Evolutionary conservation across 2,329 filamentous ascomycete species (phyloP).

Genomic region (Neofusicoccum umdonicola): DNA sequence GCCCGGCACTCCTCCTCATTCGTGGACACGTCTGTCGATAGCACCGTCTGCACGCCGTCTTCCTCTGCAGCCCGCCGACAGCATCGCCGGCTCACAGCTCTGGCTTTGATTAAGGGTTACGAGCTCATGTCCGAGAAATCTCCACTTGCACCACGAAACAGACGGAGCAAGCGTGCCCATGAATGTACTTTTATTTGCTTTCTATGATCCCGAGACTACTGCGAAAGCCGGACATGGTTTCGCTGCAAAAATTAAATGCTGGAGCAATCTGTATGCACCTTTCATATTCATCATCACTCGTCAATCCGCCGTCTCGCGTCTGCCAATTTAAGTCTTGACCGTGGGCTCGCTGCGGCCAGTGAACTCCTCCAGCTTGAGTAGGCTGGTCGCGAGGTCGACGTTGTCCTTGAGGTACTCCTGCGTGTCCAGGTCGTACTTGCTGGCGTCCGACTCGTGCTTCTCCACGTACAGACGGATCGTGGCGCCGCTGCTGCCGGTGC

Average conservation of each 20-base stretch:
- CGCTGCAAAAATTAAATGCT: constrained; percentile 3
- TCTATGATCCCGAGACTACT: constrained; percentile 3
- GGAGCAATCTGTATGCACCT: constrained; percentile 8
- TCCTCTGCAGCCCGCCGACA: background rate
- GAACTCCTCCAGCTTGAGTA: constrained; percentile 92
- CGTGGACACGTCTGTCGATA: too few relatives aligned
- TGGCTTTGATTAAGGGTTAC: background rate
- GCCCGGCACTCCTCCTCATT: background rate
- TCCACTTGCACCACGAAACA: background rate
- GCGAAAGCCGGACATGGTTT: background rate
- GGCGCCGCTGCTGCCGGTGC: constrained; percentile 90
- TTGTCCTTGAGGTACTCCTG: constrained; percentile 93
- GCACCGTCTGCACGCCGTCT: background rate
- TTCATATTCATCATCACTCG: constrained; percentile 14
- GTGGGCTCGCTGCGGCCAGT: constrained; percentile 90
- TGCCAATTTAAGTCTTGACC: constrained; percentile 75
- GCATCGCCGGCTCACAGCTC: background rate
- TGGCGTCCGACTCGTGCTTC: constrained; percentile 82
- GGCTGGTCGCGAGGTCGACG: constrained; percentile 76
- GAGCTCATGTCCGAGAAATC: background rate
- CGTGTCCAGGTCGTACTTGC: constrained; percentile 75
- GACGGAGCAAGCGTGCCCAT: constrained; percentile 1
- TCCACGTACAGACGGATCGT: constrained; percentile 97
- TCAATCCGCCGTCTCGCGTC: background rate
- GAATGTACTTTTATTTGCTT: constrained; percentile 16